Percentiles rank a stretch among this genome's conserved stretches.
Conservation (phyloP, 345 rosid genomes). For the Salix koriyanagi region DNA sequence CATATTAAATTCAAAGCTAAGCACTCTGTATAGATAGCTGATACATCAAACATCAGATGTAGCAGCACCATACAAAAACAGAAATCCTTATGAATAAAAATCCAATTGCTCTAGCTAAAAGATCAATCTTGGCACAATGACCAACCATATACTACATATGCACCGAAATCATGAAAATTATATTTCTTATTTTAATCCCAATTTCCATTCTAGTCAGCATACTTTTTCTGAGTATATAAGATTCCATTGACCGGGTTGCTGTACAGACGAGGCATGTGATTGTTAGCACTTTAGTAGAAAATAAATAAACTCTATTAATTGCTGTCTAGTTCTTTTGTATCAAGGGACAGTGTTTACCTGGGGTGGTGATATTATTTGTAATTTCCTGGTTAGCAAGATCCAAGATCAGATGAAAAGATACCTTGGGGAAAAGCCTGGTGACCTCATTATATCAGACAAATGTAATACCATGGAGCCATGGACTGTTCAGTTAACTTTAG, state of each 20-base stretch:
- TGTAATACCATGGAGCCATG: background rate
- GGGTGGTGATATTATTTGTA: background rate
- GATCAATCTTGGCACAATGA: background rate
- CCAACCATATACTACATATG: background rate
- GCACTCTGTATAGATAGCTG: no score
- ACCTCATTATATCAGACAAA: background rate
- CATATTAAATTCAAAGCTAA: background rate
- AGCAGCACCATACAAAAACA: no score
- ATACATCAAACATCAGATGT: no score
- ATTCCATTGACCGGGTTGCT: background rate
- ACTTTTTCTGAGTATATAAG: background rate
- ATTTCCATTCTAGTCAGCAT: background rate
- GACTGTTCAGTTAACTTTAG: background rate
- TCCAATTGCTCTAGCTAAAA: background rate
- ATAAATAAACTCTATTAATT: background rate
- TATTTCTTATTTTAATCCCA: background rate
- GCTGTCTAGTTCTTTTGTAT: background rate
- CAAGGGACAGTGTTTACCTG: background rate
- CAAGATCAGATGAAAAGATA: background rate
- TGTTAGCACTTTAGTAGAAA: background rate
- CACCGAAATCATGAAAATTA: background rate
- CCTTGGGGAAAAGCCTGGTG: background rate
- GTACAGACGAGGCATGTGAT: background rate
- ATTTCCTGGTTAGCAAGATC: background rate
- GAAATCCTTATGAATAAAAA: background rate